Conservation (phyloP, 805 yeast species). For the Monosporozyma servazzii region DNA sequence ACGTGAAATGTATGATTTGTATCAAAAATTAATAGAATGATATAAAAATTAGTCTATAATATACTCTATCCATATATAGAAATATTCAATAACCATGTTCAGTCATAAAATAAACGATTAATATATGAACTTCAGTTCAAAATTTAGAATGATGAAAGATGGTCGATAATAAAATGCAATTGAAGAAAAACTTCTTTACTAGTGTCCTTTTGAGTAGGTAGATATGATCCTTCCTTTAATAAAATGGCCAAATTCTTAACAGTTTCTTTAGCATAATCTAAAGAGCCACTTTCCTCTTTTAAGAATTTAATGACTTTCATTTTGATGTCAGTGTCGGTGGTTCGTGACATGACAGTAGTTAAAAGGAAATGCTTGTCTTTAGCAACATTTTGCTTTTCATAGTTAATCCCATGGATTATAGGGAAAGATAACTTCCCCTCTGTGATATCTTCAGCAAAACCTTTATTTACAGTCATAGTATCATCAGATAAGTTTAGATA, state of each 20-base stretch:
- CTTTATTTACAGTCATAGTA: conserved; percentile 49
- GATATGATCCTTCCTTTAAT: conserved; percentile 14
- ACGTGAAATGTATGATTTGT: conserved; percentile 24
- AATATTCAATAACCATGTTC: neutral
- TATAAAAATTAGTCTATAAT: neutral
- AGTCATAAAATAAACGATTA: neutral
- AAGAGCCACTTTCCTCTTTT: conserved; percentile 27
- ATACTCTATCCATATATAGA: neutral
- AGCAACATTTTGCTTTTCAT: conserved; percentile 12
- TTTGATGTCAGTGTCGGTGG: conserved; percentile 43
- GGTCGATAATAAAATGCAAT: conserved; percentile 5
- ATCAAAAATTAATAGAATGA: conserved; percentile 14
- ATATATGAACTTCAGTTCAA: neutral
- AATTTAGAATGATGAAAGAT: conserved; percentile 6
- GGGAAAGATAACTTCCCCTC: conserved; percentile 90
- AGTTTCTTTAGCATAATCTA: conserved; percentile 17
- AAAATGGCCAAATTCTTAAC: conserved; percentile 15
- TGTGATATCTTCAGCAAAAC: conserved; percentile 74
- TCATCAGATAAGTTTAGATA: conserved; percentile 53
- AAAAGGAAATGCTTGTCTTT: conserved; percentile 33
- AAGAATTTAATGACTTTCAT: conserved; percentile 41
- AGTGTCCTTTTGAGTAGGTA: conserved; percentile 12
- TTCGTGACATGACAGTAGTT: conserved; percentile 44
- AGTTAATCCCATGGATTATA: conserved; percentile 53
- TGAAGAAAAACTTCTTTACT: conserved; percentile 4